Evolutionary conservation across 108 stramenopile genomes (phyloP), one percentile per base, ranked within the genome.

Genomic region (Nitzschia inconspicua): DNA sequence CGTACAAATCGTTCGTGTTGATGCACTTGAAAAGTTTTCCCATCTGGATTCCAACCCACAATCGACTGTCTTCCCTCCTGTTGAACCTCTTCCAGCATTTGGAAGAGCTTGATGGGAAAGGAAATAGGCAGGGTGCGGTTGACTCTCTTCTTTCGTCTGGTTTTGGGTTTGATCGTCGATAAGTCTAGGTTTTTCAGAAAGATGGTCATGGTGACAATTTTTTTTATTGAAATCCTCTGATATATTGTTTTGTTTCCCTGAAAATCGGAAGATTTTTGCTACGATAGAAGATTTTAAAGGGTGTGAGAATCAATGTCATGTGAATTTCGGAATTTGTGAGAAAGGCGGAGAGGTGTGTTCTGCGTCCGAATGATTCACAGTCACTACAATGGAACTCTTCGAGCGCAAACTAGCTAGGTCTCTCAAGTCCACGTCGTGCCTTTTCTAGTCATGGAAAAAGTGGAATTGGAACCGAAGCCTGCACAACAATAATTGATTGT

Each of bases 21-120:
- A 39, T 80, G 78, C 4, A 88, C 69, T 6, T 54, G 44, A 49
- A 88, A 88, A 8, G 76, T 66, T n/a, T 73, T 66, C 5, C 82
- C 82, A 37, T 80, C 80, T 11, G 78, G 76, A 34, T 66, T 42
- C 88, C 84, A 86, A 0, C 75, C 76, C 24, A 82, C 72, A 34
- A 86, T 66, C 13, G 93, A 43, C 57, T 96, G 93, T 19, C 60
- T 49, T 11, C 68, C 72, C 9, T 44, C 18, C 42, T 67, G 47
- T 19, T 70, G 63, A 24, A 73, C 47, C 10, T 83, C 67, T 20
- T 64, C 47, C 40, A 83, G 70, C 10, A 79, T 68, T 37, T 63
- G 54, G 59, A 80, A 70, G 3, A 85, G 77, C 44, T 81, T 83
- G 49, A 80, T 47, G n/a, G 86, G 86, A 43, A 87, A 88, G 3